phyloP scores from a whole-genome alignment of 2,329 filamentous ascomycete species.

The Aphanoascus verrucosus region DNA sequence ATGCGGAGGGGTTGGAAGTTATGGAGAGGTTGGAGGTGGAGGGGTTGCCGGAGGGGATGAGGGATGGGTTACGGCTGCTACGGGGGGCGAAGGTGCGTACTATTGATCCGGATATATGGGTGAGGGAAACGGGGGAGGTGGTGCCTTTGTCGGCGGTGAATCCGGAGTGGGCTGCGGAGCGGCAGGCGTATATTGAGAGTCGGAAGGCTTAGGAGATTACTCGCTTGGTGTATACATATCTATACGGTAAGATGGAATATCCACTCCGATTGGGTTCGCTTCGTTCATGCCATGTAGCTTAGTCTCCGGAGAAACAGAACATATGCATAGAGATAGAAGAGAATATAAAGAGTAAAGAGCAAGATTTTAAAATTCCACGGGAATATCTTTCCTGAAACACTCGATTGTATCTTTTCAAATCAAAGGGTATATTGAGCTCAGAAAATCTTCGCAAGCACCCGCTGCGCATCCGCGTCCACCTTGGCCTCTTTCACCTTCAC shows the following conservation, averaged over 20 bases:
- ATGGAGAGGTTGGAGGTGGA: constrained; percentile 1
- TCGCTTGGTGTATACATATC: no score
- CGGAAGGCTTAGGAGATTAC: background rate
- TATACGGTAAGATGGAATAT: no score
- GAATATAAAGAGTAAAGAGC: background rate
- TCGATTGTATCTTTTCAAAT: background rate
- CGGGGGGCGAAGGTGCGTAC: background rate
- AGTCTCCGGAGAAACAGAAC: no score
- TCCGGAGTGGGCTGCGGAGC: background rate
- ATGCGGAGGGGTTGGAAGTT: background rate
- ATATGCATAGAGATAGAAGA: background rate
- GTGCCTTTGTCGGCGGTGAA: background rate
- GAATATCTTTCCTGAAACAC: background rate
- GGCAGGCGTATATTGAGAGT: background rate
- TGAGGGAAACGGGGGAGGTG: background rate
- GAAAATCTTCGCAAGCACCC: constrained; percentile 39
- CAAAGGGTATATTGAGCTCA: constrained; percentile 14
- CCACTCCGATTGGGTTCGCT: no score
- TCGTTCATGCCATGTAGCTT: no score
- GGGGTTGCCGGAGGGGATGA: background rate
- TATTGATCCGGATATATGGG: background rate
- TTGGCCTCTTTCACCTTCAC: constrained; percentile 18
- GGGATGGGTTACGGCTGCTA: background rate
- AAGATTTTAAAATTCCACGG: background rate
- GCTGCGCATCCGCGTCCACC: constrained; percentile 30